Base-by-base conservation (phyloP, 257 asterid genomes). In the Solanum tarapatanum region DNA sequence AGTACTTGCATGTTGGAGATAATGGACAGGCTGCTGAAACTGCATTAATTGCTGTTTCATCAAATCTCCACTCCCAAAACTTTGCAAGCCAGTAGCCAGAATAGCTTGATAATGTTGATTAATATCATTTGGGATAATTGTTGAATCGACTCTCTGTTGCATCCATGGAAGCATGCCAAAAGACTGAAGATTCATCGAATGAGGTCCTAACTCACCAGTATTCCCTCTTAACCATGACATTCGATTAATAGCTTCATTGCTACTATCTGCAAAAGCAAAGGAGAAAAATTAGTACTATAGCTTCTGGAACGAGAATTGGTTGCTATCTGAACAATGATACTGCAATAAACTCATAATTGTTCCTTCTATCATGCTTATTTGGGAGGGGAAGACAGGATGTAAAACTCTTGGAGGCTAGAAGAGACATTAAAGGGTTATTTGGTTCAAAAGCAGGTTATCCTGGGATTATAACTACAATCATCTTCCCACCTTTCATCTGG, bases 221-320 rank as follows among this genome's bases (percentile, higher is more conserved):
- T 93, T 98, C 32, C 98, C 95, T 89, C 96, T 93, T 90, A 94
- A 87, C 99, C 99, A 96, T 24, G 96, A 66, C 98, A 94, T 90
- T 84, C 98, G 94, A 84, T 92, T 95, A 82, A 94, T 89, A 39
- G 95, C 94, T 83, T 97, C 99, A 62, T 72, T 90, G 84, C 92
- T 89, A 60, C 90, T 90, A 93, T 94, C 99, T 95, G 95, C 84
- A 60, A 83, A 68, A 86, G 84, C 87, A 87, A 9, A 79, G 37
- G 74, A 66, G 73, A 69, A 66, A 41, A 13, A 37, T 32, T 72
- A 23, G 26, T 62, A 26, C 36, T 17, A 45, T 80, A 80, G 62
- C 85, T 79, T 43, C 84, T 79, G 14, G 41, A 80, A 75, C 7
- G 32, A 37, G 83, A 75, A 36, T 36, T 36, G 48, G 51, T 36